Evolutionary conservation across 106 monocot species (phyloP).

Genomic region (Apostasia ramifera): DNA sequence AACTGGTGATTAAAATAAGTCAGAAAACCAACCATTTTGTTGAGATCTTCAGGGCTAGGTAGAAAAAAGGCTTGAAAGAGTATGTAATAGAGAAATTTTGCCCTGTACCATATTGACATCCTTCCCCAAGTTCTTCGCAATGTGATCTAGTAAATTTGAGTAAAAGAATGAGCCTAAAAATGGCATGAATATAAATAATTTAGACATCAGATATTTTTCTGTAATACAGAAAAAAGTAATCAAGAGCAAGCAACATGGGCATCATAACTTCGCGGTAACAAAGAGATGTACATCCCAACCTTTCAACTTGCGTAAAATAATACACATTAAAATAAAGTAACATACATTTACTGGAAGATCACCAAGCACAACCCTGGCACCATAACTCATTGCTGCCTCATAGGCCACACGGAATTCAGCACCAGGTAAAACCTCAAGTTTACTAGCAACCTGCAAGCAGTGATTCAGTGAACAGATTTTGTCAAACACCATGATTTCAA

Average conservation of each 20-base stretch:
- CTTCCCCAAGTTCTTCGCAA: slow-evolving; percentile 88
- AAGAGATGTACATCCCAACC: background rate
- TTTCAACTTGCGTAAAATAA: background rate
- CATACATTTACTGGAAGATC: slow-evolving; percentile 89
- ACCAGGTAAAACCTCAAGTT: slow-evolving; percentile 86
- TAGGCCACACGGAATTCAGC: slow-evolving; percentile 95
- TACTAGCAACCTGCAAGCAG: slow-evolving; percentile 54
- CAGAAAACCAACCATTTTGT: slow-evolving; percentile 68
- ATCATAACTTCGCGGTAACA: background rate
- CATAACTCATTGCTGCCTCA: slow-evolving; percentile 83
- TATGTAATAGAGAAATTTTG: slow-evolving; percentile 78
- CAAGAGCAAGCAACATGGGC: background rate
- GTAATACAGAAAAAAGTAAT: background rate
- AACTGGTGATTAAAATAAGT: background rate
- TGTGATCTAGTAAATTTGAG: slow-evolving; percentile 50
- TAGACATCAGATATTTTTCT: no score
- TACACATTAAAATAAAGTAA: background rate
- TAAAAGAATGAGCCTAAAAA: background rate
- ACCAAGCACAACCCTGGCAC: slow-evolving; percentile 78
- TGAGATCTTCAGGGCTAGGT: slow-evolving; percentile 74
- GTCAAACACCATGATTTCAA: background rate
- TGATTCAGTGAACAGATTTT: background rate
- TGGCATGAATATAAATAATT: no score
- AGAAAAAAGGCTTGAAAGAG: slow-evolving; percentile 80
- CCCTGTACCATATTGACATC: slow-evolving; percentile 82